Conservation (phyloP, 371 early-diverging fungal species). For the Mucor circinelloides region DNA sequence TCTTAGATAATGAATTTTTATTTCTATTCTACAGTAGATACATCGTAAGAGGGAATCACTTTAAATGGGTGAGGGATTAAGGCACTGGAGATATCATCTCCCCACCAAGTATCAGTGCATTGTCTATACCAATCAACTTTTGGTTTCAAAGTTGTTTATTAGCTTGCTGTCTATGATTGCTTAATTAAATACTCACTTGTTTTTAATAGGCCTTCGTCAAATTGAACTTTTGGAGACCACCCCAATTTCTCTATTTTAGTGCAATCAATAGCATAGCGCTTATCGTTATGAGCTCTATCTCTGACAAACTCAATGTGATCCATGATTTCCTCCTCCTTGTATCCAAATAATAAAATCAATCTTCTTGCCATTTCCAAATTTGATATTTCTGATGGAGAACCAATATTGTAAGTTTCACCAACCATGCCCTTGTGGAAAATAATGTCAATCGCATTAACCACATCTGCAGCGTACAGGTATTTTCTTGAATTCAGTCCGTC, state of each 20-base stretch:
- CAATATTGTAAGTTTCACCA: conserved; percentile 87
- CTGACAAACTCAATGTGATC: conserved; percentile 69
- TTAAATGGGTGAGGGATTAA: conserved; percentile 61
- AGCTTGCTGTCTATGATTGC: neutral
- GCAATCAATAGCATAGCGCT: conserved; percentile 79
- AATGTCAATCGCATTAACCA: conserved; percentile 73
- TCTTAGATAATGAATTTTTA: neutral
- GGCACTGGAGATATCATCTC: conserved; percentile 62
- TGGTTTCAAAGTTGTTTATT: neutral
- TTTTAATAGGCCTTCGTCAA: conserved; percentile 69
- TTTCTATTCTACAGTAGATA: conserved; percentile 1
- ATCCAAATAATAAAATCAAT: conserved; percentile 61
- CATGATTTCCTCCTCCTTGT: conserved; percentile 29
- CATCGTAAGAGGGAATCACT: conserved; percentile 41
- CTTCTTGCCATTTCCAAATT: conserved; percentile 71
- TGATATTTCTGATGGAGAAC: conserved; percentile 74
- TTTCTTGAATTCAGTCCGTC: conserved; percentile 78
- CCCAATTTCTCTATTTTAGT: conserved; percentile 69
- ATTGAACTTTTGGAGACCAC: conserved; percentile 70
- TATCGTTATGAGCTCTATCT: conserved; percentile 85
- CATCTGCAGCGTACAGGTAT: conserved; percentile 81
- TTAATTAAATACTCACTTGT: conserved; percentile 60
- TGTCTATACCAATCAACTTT: conserved; percentile 65
- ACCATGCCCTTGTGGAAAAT: conserved; percentile 68
- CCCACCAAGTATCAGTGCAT: conserved; percentile 67